Percentiles rank a stretch among this genome's conserved stretches.
phyloP scores from a whole-genome alignment of 176 grass and related monocot species.

The Tuctoria greenei region DNA sequence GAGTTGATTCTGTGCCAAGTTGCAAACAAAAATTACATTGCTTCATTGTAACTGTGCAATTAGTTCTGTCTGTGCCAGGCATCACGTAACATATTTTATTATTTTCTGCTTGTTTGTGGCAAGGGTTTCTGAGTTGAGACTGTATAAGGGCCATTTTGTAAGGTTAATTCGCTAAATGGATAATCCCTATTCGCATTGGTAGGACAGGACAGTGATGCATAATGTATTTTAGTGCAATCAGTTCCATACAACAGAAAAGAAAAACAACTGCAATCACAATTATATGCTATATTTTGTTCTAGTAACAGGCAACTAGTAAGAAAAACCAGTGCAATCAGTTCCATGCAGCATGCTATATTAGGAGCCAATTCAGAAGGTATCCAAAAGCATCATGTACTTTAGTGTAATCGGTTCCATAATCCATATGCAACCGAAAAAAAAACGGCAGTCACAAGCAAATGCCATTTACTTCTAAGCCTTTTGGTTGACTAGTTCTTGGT shows the following conservation, averaged over 20 bases:
- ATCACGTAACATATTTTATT: not conserved
- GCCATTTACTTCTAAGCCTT: not conserved
- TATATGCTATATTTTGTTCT: not conserved
- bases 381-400: not conserved
- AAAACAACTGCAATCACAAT: not conserved
- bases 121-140: not conserved
- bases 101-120: not conserved
- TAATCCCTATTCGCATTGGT: no score
- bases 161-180: not conserved
- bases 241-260: no score
- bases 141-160: slow-evolving; percentile 1
- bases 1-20: slow-evolving; percentile 9
- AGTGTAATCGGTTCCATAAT: not conserved
- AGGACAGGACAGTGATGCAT: no score
- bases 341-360: no score
- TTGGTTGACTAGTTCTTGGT: not conserved
- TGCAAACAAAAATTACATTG: not conserved
- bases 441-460: not conserved
- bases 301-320: no score
- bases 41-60: not conserved
- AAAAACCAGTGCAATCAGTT: no score
- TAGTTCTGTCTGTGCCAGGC: not conserved
- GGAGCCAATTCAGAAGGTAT: no score
- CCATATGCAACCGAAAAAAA: not conserved
- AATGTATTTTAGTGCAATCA: no score